Evolutionary conservation across 2,329 filamentous ascomycete species (phyloP), one percentile per base, ranked within the genome.

Genomic region (Coniochaeta sp.): DNA sequence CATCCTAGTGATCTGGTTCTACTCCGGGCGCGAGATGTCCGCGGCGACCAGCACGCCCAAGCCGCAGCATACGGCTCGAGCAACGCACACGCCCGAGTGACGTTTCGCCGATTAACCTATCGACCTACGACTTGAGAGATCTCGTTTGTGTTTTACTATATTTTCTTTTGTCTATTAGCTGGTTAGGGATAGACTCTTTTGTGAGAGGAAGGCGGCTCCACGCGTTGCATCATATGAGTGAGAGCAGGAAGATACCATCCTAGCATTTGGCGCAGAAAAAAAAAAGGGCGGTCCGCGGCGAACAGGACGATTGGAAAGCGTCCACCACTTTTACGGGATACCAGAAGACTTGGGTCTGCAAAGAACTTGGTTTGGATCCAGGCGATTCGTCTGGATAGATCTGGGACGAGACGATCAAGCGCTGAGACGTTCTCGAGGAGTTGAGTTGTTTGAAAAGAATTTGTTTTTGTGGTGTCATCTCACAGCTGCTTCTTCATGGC

Each of bases 371-470:
- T 40, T 58, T 22, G 52, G 57, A 52, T 54, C 24, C 26, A 36
- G 16, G 4, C 52, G 40, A 66, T 62, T 62, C 38, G 60, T 58
- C 62, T 68, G 66, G 65, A 68, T 69, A 69, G 68, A 71, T 64
- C 70, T 58, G 59, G 34, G 47, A 57, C 58, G 73, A 74, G 78
- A 76, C 73, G 67, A 77, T 83, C 81, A 83, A 83, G 81, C 77
- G 81, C 81, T 83, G 81, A 83, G 74, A 72, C 66, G 78, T 80
- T 12, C 79, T 80, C 78, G 73, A 59, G 67, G 73, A 67, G 68
- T 73, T 57, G 30, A 28, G 47, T 9, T 52, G 47, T n/a, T 10
- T 17, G 10, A 52, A 22, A 50, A n/a, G 28, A 36, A 12, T 12
- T 36, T 36, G 28, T n/a, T 22, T 47, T 24, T 22, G 16, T 6